Percentiles rank a stretch among this genome's conserved stretches.
phyloP scores from a whole-genome alignment of 441 rosid genomes.

The Biscutella laevigata region DNA sequence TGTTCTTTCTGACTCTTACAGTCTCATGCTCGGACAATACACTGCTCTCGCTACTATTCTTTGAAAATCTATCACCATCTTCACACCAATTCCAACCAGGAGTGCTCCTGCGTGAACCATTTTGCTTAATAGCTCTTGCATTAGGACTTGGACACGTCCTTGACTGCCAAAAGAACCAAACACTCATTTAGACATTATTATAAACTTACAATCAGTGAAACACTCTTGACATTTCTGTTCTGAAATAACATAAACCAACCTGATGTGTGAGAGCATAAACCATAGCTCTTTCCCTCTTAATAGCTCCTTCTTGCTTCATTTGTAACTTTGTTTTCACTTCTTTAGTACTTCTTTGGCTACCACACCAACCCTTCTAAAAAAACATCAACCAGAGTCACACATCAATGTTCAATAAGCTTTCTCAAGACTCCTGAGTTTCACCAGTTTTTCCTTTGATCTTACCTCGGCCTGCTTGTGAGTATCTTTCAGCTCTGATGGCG shows the following conservation, averaged over 20 bases:
- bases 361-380: constrained; percentile 73
- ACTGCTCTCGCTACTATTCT: constrained; percentile 49
- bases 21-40: constrained; percentile 28
- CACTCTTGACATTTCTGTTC: constrained; percentile 4
- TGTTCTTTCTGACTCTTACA: constrained; percentile 69
- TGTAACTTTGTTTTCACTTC: constrained; percentile 58
- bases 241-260: constrained; percentile 32
- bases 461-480: constrained; percentile 75
- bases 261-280: constrained; percentile 59
- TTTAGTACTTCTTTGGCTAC: constrained; percentile 48
- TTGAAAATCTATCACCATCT: constrained; percentile 35
- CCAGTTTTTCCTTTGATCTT: neutral
- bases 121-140: constrained; percentile 31
- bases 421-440: neutral
- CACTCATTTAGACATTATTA: constrained; percentile 15
- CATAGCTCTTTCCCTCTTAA: constrained; percentile 84
- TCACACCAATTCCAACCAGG: constrained; percentile 58
- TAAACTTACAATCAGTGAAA: neutral
- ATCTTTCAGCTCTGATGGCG: constrained; percentile 33
- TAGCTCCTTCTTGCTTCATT: constrained; percentile 66
- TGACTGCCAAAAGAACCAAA: constrained; percentile 33
- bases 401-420: neutral
- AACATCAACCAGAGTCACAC: neutral
- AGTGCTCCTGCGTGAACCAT: constrained; percentile 31
- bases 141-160: constrained; percentile 54